Percentiles rank a stretch among this genome's conserved stretches.
Conservation (phyloP, 345 rosid species). For the Salix caprea region DNA sequence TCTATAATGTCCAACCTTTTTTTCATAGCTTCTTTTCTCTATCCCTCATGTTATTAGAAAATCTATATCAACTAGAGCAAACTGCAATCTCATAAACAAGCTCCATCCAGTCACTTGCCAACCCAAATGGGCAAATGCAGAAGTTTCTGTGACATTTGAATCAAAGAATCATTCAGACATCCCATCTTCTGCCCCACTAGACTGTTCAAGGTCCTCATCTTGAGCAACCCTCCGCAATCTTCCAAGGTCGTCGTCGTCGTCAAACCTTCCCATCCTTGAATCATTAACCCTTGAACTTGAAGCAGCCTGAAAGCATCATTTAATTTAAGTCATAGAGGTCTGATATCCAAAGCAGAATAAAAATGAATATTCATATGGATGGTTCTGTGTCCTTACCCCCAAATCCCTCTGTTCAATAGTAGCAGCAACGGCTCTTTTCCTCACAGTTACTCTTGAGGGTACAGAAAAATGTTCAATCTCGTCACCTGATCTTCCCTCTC, state of each 20-base stretch:
- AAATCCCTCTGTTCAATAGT: constrained; percentile 61
- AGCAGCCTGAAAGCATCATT: constrained; percentile 41
- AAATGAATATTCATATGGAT: background rate
- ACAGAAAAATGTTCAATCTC: constrained; percentile 83
- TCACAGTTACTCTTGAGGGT: constrained; percentile 72
- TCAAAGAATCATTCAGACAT: constrained; percentile 51
- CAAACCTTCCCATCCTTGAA: constrained; percentile 48
- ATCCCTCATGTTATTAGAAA: constrained; percentile 1
- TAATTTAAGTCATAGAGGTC: background rate
- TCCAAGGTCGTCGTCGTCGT: constrained; percentile 50
- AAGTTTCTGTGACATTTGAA: constrained; percentile 5
- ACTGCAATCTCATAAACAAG: background rate
- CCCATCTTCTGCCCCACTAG: constrained; percentile 67
- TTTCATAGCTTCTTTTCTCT: background rate
- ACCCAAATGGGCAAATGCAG: background rate
- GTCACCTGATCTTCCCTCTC: constrained; percentile 75
- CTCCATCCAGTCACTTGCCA: background rate
- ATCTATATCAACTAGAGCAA: background rate
- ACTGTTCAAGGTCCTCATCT: constrained; percentile 45
- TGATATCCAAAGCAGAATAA: background rate
- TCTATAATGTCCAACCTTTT: background rate
- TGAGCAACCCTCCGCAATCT: constrained; percentile 39
- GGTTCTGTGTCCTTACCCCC: constrained; percentile 45
- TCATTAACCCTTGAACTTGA: constrained; percentile 43
- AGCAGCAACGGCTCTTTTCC: constrained; percentile 54